Percentiles rank a stretch among this genome's conserved stretches.
These are phyloP conservation scores for Clitoria ternatea DNA, from an alignment of 306 rosid species.

Conservation along the genomic window DNA sequence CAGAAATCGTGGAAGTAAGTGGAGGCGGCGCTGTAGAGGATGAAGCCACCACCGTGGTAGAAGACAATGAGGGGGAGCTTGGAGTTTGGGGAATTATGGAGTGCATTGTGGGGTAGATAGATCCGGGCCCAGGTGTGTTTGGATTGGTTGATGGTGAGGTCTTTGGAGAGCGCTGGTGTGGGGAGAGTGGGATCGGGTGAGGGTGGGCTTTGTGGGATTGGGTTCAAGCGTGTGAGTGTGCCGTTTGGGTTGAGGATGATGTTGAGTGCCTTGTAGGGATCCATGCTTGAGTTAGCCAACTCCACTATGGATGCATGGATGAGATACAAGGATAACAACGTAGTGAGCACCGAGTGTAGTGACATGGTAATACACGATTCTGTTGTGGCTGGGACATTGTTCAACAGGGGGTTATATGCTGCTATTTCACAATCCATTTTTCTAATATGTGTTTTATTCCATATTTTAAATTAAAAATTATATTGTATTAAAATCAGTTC, in stretches of 20 bases:
- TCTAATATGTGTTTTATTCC: too few species aligned
- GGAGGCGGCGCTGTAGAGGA: slow-evolving; percentile 34
- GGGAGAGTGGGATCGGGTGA: slow-evolving; percentile 30
- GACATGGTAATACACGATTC: background rate
- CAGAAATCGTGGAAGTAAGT: slow-evolving; percentile 35
- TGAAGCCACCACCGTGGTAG: slow-evolving; percentile 64
- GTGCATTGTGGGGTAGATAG: slow-evolving; percentile 37
- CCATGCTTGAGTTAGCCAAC: slow-evolving; percentile 13
- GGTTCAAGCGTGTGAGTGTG: slow-evolving; percentile 35
- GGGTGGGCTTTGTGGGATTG: slow-evolving; percentile 32
- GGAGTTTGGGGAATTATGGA: background rate
- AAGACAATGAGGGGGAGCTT: slow-evolving; percentile 37
- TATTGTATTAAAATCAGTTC: too few species aligned
- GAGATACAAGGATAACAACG: background rate
- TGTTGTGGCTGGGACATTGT: too few species aligned
- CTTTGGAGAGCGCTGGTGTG: slow-evolving; percentile 39
- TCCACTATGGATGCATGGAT: background rate
- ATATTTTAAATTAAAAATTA: too few species aligned
- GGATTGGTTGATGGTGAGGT: slow-evolving; percentile 35
- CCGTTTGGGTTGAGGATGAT: slow-evolving; percentile 42
- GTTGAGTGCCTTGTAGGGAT: slow-evolving; percentile 42
- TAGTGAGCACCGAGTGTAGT: background rate
- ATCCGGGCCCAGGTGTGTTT: slow-evolving; percentile 42
- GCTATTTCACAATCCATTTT: too few species aligned
- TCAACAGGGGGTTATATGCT: too few species aligned